Percentiles rank a stretch among this genome's conserved stretches.
Evolutionary conservation across 177 flowering plant genomes (phyloP).

Genomic region (Vitis hybrid): DNA sequence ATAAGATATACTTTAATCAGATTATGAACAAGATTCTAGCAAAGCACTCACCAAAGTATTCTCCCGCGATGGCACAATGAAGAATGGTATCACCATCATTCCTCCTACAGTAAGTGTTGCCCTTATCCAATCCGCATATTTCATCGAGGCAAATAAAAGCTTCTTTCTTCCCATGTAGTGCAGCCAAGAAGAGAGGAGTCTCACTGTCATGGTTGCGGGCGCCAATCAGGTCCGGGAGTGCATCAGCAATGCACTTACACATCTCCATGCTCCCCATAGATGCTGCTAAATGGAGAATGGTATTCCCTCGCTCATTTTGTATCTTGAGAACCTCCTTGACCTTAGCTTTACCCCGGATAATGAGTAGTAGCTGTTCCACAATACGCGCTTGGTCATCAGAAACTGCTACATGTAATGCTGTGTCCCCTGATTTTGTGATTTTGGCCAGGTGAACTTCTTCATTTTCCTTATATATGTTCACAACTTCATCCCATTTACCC

Average conservation of each 20-base stretch:
- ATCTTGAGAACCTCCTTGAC: not conserved
- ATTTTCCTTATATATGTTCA: no score
- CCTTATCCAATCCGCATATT: not conserved
- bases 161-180: constrained; percentile 29
- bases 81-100: constrained; percentile 43
- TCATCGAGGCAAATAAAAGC: constrained; percentile 33
- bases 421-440: constrained; percentile 27
- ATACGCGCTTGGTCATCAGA: constrained; percentile 11
- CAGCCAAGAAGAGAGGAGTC: constrained; percentile 49
- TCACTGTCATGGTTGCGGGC: constrained; percentile 28
- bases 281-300: constrained; percentile 30
- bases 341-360: not conserved
- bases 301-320: constrained; percentile 20
- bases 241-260: constrained; percentile 23
- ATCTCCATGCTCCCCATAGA: constrained; percentile 24
- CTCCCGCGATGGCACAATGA: constrained; percentile 40
- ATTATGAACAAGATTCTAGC: not conserved
- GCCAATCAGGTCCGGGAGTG: constrained; percentile 3
- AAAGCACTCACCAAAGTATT: constrained; percentile 31
- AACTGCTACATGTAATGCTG: constrained; percentile 33
- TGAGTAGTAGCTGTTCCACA: constrained; percentile 10
- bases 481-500: no score
- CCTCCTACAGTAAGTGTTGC: constrained; percentile 18
- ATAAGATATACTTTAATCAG: no score
- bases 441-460: no score